Conservation (phyloP, 2,329 filamentous ascomycete genomes). For the Diaporthe sp. region DNA sequence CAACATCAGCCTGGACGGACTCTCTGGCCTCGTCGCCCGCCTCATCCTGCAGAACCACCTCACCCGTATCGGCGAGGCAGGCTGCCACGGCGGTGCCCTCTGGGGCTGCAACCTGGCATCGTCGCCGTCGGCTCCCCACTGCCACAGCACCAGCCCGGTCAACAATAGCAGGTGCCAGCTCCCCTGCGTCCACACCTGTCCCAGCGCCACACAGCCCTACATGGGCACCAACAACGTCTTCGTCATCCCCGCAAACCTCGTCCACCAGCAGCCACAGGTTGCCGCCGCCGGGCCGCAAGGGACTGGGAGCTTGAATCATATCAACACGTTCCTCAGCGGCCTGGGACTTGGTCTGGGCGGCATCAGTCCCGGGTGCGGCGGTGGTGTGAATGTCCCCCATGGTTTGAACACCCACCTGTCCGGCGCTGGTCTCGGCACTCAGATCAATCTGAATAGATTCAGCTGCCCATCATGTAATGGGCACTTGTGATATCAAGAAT, state of each 20-base stretch:
- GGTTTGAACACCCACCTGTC: neutral
- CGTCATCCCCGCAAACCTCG: constrained; percentile 29
- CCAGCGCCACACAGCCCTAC: constrained; percentile 33
- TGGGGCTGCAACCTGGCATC: constrained; percentile 25
- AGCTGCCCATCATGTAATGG: constrained; percentile 26
- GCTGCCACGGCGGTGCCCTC: constrained; percentile 31
- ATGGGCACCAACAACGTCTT: constrained; percentile 37
- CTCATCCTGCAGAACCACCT: constrained; percentile 38
- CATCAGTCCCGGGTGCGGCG: constrained; percentile 3
- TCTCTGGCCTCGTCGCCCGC: constrained; percentile 34
- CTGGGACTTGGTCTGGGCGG: constrained; percentile 14
- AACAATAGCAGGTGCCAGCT: constrained; percentile 21
- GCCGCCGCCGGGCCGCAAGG: neutral
- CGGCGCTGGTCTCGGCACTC: constrained; percentile 1
- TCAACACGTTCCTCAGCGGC: constrained; percentile 33
- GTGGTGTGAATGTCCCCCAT: constrained; percentile 2
- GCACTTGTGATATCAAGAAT: constrained; percentile 14
- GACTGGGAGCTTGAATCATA: neutral
- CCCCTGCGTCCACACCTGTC: constrained; percentile 35
- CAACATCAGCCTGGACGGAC: constrained; percentile 16
- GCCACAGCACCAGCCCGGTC: neutral
- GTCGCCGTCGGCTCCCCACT: neutral
- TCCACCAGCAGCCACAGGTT: constrained; percentile 26
- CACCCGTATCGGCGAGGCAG: constrained; percentile 30
- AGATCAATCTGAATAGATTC: constrained; percentile 13